These are phyloP conservation scores for Avena sativa DNA, from an alignment of 176 grass and related monocot species.

Conservation along the genomic window DNA sequence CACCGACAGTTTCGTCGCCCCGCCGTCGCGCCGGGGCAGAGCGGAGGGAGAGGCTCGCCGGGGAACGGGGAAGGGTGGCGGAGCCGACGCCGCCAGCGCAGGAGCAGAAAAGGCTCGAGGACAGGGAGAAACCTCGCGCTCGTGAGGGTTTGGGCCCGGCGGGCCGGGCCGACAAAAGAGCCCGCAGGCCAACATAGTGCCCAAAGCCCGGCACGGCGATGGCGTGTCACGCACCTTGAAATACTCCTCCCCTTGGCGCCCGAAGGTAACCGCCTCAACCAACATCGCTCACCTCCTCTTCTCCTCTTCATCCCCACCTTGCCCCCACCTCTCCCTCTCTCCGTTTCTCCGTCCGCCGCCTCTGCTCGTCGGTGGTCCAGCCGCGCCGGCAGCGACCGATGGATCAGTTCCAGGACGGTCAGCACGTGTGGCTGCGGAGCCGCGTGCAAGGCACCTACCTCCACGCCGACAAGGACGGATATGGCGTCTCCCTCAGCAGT, in stretches of 20 bases:
- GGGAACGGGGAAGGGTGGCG: background rate
- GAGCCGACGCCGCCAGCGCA: background rate
- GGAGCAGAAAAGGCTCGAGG: background rate
- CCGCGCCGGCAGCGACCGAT: slow-evolving; percentile 20
- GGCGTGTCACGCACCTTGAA: background rate
- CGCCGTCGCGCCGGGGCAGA: background rate
- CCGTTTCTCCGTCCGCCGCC: background rate
- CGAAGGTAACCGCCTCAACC: too few relatives aligned
- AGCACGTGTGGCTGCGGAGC: slow-evolving; percentile 38
- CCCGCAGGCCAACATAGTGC: background rate
- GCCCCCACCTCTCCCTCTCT: background rate
- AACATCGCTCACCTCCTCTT: background rate
- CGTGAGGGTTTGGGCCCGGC: background rate
- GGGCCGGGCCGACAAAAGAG: background rate
- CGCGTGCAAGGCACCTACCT: slow-evolving; percentile 24
- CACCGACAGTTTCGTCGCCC: background rate
- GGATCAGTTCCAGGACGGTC: slow-evolving; percentile 2
- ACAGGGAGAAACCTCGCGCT: background rate
- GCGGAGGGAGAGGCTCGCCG: background rate
- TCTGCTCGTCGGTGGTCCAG: background rate
- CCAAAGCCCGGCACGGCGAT: background rate
- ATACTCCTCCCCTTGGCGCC: background rate
- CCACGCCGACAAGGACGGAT: slow-evolving; percentile 27
- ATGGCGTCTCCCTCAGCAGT: background rate
- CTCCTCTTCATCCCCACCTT: background rate